Evolutionary conservation across 2,329 filamentous ascomycete species (phyloP).

Genomic region (Fusarium succisae): DNA sequence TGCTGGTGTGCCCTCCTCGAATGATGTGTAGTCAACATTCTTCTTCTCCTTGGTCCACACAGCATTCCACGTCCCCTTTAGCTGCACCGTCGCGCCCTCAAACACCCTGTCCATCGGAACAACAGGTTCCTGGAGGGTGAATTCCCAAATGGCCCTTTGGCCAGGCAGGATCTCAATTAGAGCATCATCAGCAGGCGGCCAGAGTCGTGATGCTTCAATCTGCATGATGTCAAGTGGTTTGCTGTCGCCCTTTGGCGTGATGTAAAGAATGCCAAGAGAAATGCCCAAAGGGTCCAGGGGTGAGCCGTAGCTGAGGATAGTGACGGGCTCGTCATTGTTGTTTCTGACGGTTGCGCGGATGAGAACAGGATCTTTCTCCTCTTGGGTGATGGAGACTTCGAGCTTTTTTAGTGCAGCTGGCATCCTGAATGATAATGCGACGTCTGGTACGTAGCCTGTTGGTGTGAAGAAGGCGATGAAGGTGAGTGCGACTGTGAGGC

Average conservation of each 20-base stretch:
- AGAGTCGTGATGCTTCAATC: conserved; percentile 51
- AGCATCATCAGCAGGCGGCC: conserved; percentile 52
- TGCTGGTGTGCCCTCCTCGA: conserved; percentile 30
- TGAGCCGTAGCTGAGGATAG: conserved; percentile 55
- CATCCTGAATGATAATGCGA: conserved; percentile 29
- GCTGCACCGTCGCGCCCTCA: conserved; percentile 46
- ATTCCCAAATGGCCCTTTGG: conserved; percentile 46
- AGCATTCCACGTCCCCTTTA: conserved; percentile 51
- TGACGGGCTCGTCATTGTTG: conserved; percentile 50
- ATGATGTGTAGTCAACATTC: conserved; percentile 27
- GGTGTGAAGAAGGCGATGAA: conserved; percentile 35
- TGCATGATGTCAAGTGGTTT: conserved; percentile 49
- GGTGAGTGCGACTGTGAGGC: conserved; percentile 32
- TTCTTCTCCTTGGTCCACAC: conserved; percentile 43
- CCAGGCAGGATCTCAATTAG: conserved; percentile 53
- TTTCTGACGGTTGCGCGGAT: conserved; percentile 54
- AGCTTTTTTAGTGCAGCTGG: conserved; percentile 39
- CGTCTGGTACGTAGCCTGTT: conserved; percentile 3
- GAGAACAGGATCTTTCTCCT: conserved; percentile 47
- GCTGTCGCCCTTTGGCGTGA: conserved; percentile 49
- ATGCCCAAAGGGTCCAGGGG: conserved; percentile 56
- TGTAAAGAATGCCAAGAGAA: conserved; percentile 53
- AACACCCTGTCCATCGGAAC: conserved; percentile 48
- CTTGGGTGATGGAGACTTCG: conserved; percentile 47
- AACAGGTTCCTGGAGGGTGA: conserved; percentile 50